Base-by-base conservation (phyloP, 73 alveolate species). In the Uronychia binucleata region DNA sequence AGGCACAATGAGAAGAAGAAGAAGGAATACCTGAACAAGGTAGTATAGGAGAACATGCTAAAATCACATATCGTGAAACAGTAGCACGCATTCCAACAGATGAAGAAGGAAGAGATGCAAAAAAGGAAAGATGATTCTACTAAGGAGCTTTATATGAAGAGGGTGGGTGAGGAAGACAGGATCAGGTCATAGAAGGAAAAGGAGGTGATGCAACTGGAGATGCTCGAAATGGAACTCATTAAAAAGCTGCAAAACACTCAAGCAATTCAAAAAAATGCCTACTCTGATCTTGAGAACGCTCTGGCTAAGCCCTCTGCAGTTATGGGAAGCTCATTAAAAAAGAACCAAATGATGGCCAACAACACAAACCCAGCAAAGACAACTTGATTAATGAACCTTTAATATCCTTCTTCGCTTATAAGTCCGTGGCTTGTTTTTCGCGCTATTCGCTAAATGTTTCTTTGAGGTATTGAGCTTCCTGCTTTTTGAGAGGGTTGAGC, bases 241-340 rank as follows among this genome's bases (percentile, higher is more conserved):
- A 91, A 92, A 86, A 92, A 92, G 85, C 81, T 92, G 82, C 92
- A 92, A 77, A 92, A 85, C 79, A 92, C 97, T 29, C 93, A 92
- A 83, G 91, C 94, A 27, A 92, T 92, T 67, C 88, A 92, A 82
- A 91, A 92, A 86, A 89, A 84, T 59, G 97, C 97, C 57, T 92
- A 92, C 86, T 86, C 88, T 28, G 97, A 92, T 87, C 80, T 88
- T 75, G 94, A 88, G 83, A 80, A 34, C 33, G 81, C 90, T 0
- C 59, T 88, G 77, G 93, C 90, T 57, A 81, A 88, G 31, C 80
- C 90, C 19, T 46, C 67, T 19, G 67, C 67, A 5, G 19, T 46
- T 19, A 5, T 46, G 19, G 67, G 67, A 46, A 46, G 67, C 67
- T 46, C 67, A 19, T 11, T 46, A 19, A 46, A 46, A 46, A 46